Evolutionary conservation across 257 asterid genomes (phyloP).

Genomic region (Nicotiana noctiflora): DNA sequence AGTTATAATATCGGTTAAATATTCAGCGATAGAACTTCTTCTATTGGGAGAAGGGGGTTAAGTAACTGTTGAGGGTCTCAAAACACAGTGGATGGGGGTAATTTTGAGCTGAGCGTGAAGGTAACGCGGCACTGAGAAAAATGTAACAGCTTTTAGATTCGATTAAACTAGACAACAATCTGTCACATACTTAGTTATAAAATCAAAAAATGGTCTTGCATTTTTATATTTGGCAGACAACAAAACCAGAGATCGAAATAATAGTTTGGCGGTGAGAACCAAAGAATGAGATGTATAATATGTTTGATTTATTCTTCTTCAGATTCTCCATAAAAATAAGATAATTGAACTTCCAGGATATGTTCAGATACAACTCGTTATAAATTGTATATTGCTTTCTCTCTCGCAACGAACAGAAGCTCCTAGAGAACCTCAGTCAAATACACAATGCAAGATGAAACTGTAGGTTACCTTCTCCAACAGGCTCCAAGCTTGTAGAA

Average conservation of each 20-base stretch:
- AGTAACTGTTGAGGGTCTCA: neutral
- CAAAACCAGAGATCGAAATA: neutral
- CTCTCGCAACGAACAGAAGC: neutral
- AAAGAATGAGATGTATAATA: neutral
- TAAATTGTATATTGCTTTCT: neutral
- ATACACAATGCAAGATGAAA: constrained; percentile 1
- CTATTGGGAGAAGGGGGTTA: neutral
- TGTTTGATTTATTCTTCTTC: neutral
- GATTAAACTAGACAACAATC: neutral
- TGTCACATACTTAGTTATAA: neutral
- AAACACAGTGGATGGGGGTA: neutral
- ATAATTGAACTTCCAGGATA: neutral
- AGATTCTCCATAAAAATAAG: neutral
- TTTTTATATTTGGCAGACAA: neutral
- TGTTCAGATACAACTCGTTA: neutral
- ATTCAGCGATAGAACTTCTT: neutral
- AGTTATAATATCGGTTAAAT: neutral
- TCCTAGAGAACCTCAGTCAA: neutral
- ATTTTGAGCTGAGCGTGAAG: neutral
- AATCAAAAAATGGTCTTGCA: neutral
- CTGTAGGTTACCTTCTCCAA: constrained; percentile 46
- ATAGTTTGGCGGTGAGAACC: neutral
- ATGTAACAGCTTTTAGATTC: neutral
- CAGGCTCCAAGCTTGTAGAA: constrained; percentile 27
- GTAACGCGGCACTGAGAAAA: neutral